Base-by-base conservation (phyloP, 345 rosid species). In the Corchorus capsularis region DNA sequence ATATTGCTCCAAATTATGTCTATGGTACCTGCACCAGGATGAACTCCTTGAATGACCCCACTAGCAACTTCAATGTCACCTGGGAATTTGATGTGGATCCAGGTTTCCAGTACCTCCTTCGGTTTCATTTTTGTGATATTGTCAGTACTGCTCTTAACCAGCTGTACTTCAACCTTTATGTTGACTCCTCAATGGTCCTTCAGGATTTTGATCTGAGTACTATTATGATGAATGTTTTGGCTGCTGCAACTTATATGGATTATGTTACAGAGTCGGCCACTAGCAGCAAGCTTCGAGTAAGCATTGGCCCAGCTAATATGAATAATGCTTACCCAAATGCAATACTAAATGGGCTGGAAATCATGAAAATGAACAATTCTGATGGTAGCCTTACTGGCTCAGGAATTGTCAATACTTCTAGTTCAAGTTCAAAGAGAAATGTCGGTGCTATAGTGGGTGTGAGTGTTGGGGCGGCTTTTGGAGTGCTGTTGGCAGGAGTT, bases 91-190 rank as follows among this genome's bases (percentile, higher is more conserved):
- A 66, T 12, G 86, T 94, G 79, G 91, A 88, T 50, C 81, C 87
- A 1, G 94, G 93, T 9, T 93, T 76, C 84, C 89, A 83, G 78
- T 91, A 91, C 75, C 89, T 94, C 57, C 79, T 93, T 65, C 85
- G 98, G 82, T 89, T 93, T 79, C 98, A 94, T 82, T 89, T 93
- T 82, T 94, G 98, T 54, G 98, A 94, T 77, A 88, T 94, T 57
- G 82, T 87, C 66, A 91, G 94, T 47, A 0, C 11, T 0, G 49
- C 77, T 20, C 82, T 88, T 47, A 85, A 94, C 75, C 12, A 81
- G 78, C 94, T 94, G 65, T 90, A 91, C 83, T 94, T 94, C 81
- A 83, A 89, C 83, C 87, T 93, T 60, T 94, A 80, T 72, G 81
- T 93, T 9, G 93, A 91, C 80, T 84, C 94, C 6, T 77, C 81